Conservation (phyloP, 352 stramenopile genomes). For the Phytophthora tentaculata region DNA sequence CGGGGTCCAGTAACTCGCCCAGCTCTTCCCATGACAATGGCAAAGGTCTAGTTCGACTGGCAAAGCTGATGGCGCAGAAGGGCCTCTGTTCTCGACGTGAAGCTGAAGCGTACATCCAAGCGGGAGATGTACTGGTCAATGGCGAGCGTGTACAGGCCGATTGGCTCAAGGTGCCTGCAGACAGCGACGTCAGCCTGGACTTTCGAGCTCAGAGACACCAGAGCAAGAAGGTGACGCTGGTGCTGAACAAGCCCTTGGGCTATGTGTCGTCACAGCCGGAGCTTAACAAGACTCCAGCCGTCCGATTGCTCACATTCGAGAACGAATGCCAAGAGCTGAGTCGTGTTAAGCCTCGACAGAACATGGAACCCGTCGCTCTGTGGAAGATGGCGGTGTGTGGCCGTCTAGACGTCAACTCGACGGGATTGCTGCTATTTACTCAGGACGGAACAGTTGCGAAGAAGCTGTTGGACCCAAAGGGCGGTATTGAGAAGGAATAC, state of each 20-base stretch:
- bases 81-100: slow-evolving; percentile 83
- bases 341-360: slow-evolving; percentile 43
- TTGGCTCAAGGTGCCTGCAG: slow-evolving; percentile 70
- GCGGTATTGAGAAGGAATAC: slow-evolving; percentile 86
- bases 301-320: slow-evolving; percentile 77
- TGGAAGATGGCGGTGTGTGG: slow-evolving; percentile 87
- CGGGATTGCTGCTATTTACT: slow-evolving; percentile 80
- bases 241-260: slow-evolving; percentile 88
- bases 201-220: slow-evolving; percentile 75
- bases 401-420: slow-evolving; percentile 86
- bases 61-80: slow-evolving; percentile 83
- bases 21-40: slow-evolving; percentile 17
- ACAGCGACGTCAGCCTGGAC: slow-evolving; percentile 67
- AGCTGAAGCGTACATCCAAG: slow-evolving; percentile 83
- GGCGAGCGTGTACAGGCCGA: slow-evolving; percentile 65
- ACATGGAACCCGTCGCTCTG: slow-evolving; percentile 60
- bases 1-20: neutral
- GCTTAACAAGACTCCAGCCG: slow-evolving; percentile 62
- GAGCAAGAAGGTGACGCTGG: slow-evolving; percentile 77
- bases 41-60: slow-evolving; percentile 58
- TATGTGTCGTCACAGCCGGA: slow-evolving; percentile 84
- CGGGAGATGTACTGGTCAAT: slow-evolving; percentile 76
- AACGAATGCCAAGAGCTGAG: slow-evolving; percentile 82
- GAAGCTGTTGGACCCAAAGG: slow-evolving; percentile 73
- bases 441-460: slow-evolving; percentile 83